A percentile compares a stretch with the other conserved stretches of the same genome.
Conservation (phyloP, 768 basidiomycete genomes). For the Lentinula edodes region DNA sequence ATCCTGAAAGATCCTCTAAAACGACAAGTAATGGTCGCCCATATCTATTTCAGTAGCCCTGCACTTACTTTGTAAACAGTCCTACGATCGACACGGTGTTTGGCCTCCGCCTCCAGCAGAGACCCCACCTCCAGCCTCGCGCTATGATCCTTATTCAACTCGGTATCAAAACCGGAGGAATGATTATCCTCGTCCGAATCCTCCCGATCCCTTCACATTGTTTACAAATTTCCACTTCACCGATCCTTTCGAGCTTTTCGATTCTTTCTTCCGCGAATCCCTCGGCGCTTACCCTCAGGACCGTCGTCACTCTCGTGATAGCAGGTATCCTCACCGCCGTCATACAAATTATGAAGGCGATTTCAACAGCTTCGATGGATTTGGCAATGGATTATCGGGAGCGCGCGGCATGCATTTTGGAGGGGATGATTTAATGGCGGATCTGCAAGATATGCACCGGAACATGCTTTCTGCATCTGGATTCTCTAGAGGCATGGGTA, state of each 20-base stretch:
- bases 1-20: slow-evolving; percentile 59
- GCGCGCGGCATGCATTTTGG: slow-evolving; percentile 26
- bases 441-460: slow-evolving; percentile 24
- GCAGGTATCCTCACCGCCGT: neutral
- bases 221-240: slow-evolving; percentile 48
- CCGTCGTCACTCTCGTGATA: slow-evolving; percentile 12
- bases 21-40: slow-evolving; percentile 36
- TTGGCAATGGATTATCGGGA: slow-evolving; percentile 10
- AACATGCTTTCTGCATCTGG: slow-evolving; percentile 22
- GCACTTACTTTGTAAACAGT: slow-evolving; percentile 17
- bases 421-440: slow-evolving; percentile 25
- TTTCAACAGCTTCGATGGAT: slow-evolving; percentile 16
- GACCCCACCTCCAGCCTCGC: slow-evolving; percentile 8
- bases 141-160: neutral
- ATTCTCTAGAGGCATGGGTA: neutral
- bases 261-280: slow-evolving; percentile 59
- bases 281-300: slow-evolving; percentile 22
- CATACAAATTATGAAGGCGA: slow-evolving; percentile 15
- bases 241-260: slow-evolving; percentile 72
- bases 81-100: slow-evolving; percentile 65
- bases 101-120: slow-evolving; percentile 60
- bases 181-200: slow-evolving; percentile 19
- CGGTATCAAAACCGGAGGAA: neutral
- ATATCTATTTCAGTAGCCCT: neutral
- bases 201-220: slow-evolving; percentile 35